Base-by-base conservation (phyloP, 2,329 filamentous ascomycete species). In the Clathrospora elynae region DNA sequence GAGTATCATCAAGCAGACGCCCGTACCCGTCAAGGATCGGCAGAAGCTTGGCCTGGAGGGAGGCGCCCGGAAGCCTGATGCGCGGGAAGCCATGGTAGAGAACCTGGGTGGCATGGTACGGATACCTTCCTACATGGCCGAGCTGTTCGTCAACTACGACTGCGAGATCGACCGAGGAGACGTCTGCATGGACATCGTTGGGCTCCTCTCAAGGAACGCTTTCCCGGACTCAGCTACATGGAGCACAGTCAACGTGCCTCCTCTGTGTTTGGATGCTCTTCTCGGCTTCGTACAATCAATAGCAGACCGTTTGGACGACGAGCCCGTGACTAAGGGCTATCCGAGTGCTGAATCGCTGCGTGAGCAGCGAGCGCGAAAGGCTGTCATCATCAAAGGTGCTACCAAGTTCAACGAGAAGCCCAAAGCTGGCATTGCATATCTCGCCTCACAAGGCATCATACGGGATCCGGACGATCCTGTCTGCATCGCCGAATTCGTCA, bases 231-330 rank as follows among this genome's bases (percentile, higher is more conserved):
- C 93, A 6, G 93, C 92, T 5, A 96, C 91, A 5, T 99, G 93
- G 93, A 99, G 95, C 68, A 99, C 93, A 8, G 96, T 92, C 4
- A 99, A 95, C 65, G 95, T 99, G 1, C 93, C 93, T 11, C 93
- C 93, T 1, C 75, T 99, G 2, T 99, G 93, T 61, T 77, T 99
- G 14, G 93, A 99, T 72, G 90, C 93, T 7, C 76, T 99, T 8
- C 77, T 99, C 16, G 86, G 90, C 11, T 97, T 91, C 60, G 83
- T 99, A 22, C 91, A 96, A 63, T 96, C 90, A 54, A 86, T 99
- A 53, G 87, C 90, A 1, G 90, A 96, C 66, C 82, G 93, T 41
- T 73, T 97, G 12, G 82, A 95, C 35, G 82, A 93, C 38, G 75
- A 82, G 17, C 83, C 88, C 0, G 67, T 73, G 2, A 75, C 72